phyloP scores from a whole-genome alignment of 805 yeast genomes.

The Metschnikowia koreensis region DNA sequence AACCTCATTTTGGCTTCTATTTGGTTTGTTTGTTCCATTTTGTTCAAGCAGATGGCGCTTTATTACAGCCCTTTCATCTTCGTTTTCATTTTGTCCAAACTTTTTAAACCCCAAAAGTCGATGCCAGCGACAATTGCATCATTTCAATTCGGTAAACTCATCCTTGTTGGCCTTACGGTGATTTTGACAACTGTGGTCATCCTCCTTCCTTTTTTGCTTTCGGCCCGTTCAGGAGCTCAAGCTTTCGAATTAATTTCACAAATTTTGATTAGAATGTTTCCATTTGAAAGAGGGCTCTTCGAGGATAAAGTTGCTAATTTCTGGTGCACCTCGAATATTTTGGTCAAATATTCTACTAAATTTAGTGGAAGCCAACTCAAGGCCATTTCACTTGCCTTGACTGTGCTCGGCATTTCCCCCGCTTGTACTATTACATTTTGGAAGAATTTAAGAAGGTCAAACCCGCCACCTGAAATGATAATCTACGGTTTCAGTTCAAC shows the following conservation, averaged over 20 bases:
- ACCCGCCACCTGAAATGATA: slow-evolving; percentile 21
- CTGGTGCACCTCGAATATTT: slow-evolving; percentile 90
- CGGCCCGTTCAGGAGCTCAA: slow-evolving; percentile 26
- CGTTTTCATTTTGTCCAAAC: slow-evolving; percentile 64
- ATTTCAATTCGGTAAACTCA: slow-evolving; percentile 56
- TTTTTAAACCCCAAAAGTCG: slow-evolving; percentile 22
- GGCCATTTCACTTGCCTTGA: slow-evolving; percentile 50
- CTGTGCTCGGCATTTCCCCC: slow-evolving; percentile 41
- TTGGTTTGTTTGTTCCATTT: slow-evolving; percentile 72
- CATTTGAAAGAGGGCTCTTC: slow-evolving; percentile 89
- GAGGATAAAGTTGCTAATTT: slow-evolving; percentile 97
- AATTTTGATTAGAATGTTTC: slow-evolving; percentile 70
- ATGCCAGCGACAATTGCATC: slow-evolving; percentile 19
- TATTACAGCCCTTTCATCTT: slow-evolving; percentile 91
- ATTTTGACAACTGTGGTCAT: slow-evolving; percentile 48
- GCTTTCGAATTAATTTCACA: slow-evolving; percentile 48
- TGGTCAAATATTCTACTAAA: slow-evolving; percentile 63
- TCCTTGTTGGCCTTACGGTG: slow-evolving; percentile 65
- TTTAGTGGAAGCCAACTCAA: slow-evolving; percentile 62
- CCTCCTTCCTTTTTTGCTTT: slow-evolving; percentile 58
- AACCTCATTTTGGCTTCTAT: slow-evolving; percentile 67
- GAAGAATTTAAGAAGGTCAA: slow-evolving; percentile 24
- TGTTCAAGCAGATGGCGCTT: slow-evolving; percentile 93
- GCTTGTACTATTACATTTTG: slow-evolving; percentile 37
- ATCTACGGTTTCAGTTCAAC: slow-evolving; percentile 76